Percentiles rank a stretch among this genome's conserved stretches.
phyloP scores from a whole-genome alignment of 306 rosid genomes.

The Malus sieversii region DNA sequence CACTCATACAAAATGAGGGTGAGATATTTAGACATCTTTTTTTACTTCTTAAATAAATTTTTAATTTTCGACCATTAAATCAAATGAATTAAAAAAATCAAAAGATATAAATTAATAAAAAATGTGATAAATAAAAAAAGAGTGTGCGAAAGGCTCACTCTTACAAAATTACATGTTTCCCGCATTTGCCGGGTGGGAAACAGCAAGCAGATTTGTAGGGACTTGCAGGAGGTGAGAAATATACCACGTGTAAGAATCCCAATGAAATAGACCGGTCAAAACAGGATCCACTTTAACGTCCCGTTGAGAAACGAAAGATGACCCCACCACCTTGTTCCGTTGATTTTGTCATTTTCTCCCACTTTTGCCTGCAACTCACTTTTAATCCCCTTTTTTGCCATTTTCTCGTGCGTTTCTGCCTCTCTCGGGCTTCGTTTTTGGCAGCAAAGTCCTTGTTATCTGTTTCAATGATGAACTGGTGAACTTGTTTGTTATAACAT shows the following conservation, averaged over 20 bases:
- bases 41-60: too few relatives aligned
- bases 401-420: background rate
- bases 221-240: background rate
- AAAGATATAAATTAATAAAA: background rate
- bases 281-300: background rate
- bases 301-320: too few relatives aligned
- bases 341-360: too few relatives aligned
- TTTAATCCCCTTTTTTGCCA: background rate
- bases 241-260: background rate
- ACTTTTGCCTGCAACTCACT: background rate
- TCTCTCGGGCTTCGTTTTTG: background rate
- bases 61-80: too few relatives aligned
- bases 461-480: background rate
- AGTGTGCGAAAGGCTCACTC: too few relatives aligned
- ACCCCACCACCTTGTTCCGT: too few relatives aligned
- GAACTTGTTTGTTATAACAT: too few relatives aligned
- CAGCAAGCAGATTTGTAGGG: slow-evolving; percentile 1
- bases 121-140: too few relatives aligned
- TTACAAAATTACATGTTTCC: background rate
- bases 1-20: too few relatives aligned
- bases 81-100: background rate
- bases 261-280: slow-evolving; percentile 1
- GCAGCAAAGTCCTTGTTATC: background rate
- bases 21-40: too few relatives aligned
- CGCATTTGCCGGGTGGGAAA: background rate